Base-by-base conservation (phyloP, 805 yeast species). In the Yarrowia phangngaensis region DNA sequence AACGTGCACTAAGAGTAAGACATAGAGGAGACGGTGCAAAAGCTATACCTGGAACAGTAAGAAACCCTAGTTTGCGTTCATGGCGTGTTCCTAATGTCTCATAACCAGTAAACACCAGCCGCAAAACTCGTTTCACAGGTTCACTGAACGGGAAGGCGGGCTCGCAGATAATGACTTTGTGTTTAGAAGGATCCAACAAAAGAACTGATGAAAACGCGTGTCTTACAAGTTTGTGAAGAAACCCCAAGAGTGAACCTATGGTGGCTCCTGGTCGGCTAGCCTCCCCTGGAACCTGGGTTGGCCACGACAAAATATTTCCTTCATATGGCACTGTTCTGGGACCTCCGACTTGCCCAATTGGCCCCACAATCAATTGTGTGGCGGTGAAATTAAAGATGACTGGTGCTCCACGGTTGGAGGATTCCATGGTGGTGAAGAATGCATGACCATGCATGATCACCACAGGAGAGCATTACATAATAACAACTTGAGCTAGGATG, bases 1-100 rank as follows among this genome's bases (percentile, higher is more conserved):
- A 29, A 2, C 48, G 48, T 3, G 48, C 48, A 16, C 48, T 30
- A n/a, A 41, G 28, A 7, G 48, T 23, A 15, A 41, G n/a, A 22
- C 48, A 41, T 3, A 41, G 16, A 1, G 48, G 35, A 3, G 48
- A 29, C 6, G 48, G 48, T 1, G 35, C 14, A 30, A 41, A 41
- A 6, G 35, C 48, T 9, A 41, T 20, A 12, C 35, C 48, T 7
- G 48, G 35, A n/a, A 20, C 26, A 9, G 3, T 29, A 16, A 41
- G n/a, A 15, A 41, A 29, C 0, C 48, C 48, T 4, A n/a, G 17
- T 12, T 29, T 29, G 22, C 35, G 36, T 9, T 24, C 11, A 9
- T 9, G 27, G 9, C 9, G 11, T 24, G 27, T 24, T 24, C 12
- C 27, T 9, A 24, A 24, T n/a, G n/a, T n/a, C 16, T 35, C 45